Evolutionary conservation across 257 asterid species (phyloP).

Genomic region (Solanum stenotomum): DNA sequence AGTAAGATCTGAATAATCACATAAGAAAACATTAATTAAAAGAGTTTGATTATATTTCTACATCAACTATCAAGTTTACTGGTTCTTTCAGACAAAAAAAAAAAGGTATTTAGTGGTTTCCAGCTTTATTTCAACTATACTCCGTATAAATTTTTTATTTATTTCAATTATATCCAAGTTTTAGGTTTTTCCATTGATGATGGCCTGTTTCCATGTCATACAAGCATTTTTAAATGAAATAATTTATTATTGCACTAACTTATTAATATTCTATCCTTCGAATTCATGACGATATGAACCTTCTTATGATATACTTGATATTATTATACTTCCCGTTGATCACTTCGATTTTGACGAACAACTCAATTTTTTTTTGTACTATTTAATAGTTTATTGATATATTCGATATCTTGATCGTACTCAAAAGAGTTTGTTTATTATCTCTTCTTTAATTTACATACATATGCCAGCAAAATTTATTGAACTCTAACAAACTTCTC

Average conservation of each 20-base stretch:
- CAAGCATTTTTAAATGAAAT: not conserved
- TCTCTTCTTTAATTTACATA: not conserved
- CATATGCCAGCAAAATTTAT: not conserved
- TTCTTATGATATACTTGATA: too few species aligned
- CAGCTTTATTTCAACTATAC: not conserved
- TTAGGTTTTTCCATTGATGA: not conserved
- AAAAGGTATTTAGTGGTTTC: not conserved
- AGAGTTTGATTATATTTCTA: not conserved
- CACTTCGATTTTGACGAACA: not conserved
- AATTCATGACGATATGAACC: too few species aligned
- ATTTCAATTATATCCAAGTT: not conserved
- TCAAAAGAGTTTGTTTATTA: not conserved
- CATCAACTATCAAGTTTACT: not conserved
- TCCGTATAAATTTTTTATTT: not conserved
- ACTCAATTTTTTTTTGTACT: not conserved
- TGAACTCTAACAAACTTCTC: not conserved
- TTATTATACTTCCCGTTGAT: not conserved
- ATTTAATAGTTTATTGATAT: not conserved
- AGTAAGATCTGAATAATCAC: not conserved
- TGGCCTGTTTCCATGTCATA: not conserved
- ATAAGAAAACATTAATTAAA: not conserved
- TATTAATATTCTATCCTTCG: too few species aligned
- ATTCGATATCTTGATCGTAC: not conserved
- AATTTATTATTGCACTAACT: not conserved
- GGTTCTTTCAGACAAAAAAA: not conserved